Conservation (phyloP, 208 protist genomes). For the Trypanosoma cruzi region DNA sequence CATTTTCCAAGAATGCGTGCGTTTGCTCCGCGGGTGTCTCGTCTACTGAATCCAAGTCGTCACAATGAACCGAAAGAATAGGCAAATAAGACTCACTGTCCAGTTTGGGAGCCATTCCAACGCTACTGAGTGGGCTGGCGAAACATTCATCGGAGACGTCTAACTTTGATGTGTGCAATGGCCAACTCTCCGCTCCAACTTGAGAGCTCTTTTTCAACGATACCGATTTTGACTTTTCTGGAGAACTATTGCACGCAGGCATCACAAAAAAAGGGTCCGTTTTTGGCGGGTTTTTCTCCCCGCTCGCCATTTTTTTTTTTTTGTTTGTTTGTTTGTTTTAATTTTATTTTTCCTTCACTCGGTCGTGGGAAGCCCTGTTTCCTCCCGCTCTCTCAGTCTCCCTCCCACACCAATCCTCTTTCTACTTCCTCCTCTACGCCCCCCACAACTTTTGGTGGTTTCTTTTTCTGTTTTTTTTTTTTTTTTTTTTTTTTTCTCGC, state of each 20-base stretch:
- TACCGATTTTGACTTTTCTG: neutral
- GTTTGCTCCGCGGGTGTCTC: neutral
- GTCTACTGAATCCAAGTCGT: neutral
- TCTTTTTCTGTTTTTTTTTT: too few relatives aligned
- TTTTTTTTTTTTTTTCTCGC: conserved; percentile 1
- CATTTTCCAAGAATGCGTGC: neutral
- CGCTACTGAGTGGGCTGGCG: neutral
- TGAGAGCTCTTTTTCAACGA: neutral
- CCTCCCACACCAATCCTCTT: neutral
- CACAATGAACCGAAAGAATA: neutral
- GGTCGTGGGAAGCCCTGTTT: too few relatives aligned
- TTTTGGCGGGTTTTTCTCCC: neutral
- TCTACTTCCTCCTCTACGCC: neutral
- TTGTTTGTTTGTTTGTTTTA: neutral
- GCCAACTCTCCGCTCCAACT: neutral
- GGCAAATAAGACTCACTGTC: neutral
- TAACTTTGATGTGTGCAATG: neutral
- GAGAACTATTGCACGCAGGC: neutral
- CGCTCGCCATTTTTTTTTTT: neutral
- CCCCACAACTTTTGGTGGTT: neutral
- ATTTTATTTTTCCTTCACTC: neutral
- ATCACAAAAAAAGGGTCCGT: neutral
- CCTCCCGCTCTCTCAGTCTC: neutral
- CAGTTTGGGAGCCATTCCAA: neutral
- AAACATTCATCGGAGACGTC: neutral